phyloP scores from a whole-genome alignment of 208 protist species.

The Angomonas ambiguus region DNA sequence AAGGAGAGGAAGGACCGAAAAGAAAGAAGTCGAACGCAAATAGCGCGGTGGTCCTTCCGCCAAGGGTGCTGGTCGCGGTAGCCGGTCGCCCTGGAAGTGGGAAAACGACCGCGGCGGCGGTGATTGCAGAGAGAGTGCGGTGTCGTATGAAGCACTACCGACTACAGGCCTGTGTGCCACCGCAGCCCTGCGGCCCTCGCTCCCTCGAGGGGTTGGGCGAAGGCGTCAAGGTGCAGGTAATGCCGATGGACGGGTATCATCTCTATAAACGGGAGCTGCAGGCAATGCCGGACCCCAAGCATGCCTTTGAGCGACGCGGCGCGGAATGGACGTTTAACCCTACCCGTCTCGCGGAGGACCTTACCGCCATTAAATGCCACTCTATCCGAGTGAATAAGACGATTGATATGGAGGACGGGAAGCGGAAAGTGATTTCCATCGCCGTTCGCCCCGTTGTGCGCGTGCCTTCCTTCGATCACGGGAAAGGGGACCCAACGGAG shows the following conservation, averaged over 20 bases:
- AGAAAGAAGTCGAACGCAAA: constrained; percentile 10
- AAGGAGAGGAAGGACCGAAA: background rate
- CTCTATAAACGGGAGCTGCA: constrained; percentile 39
- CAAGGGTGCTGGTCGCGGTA: constrained; percentile 61
- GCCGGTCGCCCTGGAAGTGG: constrained; percentile 71
- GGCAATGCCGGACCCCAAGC: constrained; percentile 44
- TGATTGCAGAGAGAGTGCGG: constrained; percentile 40
- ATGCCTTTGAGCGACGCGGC: constrained; percentile 58
- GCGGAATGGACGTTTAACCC: constrained; percentile 83
- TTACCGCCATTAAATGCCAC: constrained; percentile 27
- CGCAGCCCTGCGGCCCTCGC: constrained; percentile 4
- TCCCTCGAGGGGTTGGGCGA: background rate
- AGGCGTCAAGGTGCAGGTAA: constrained; percentile 37
- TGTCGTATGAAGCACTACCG: constrained; percentile 14
- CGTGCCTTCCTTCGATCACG: constrained; percentile 79
- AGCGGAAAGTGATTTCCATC: background rate
- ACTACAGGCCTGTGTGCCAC: constrained; percentile 17
- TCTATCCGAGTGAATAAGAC: constrained; percentile 10
- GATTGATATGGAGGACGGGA: background rate
- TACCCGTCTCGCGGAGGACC: constrained; percentile 37
- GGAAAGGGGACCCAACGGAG: constrained; percentile 51
- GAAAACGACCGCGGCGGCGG: constrained; percentile 48
- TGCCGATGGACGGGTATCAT: constrained; percentile 87
- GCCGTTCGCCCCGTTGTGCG: constrained; percentile 17
- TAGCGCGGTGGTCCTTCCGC: constrained; percentile 17